Conservation (phyloP, 139 green algal species). For the Spirogloea muscicola region DNA sequence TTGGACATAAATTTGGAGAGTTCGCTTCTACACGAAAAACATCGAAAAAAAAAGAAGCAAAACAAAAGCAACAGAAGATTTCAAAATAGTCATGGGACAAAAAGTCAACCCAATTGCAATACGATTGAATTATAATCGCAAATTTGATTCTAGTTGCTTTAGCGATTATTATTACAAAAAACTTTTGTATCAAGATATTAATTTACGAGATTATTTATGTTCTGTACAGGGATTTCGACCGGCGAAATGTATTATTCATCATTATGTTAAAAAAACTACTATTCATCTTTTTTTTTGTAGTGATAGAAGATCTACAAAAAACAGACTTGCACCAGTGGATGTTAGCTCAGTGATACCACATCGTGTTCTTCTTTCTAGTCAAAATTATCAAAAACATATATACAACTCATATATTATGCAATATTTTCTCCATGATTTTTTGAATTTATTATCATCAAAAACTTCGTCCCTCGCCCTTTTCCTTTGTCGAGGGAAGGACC, state of each 20-base stretch:
- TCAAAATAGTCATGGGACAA: constrained; percentile 12
- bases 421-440: no score
- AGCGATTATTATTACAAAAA: constrained; percentile 8
- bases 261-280: constrained; percentile 14
- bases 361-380: no score
- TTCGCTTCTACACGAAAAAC: constrained; percentile 59
- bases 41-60: constrained; percentile 67
- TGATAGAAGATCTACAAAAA: no score
- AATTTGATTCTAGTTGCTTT: no score
- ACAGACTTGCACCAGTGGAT: no score
- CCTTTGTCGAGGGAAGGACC: no score
- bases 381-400: no score
- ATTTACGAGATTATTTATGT: neutral
- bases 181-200: constrained; percentile 1
- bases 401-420: no score
- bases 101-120: constrained; percentile 10
- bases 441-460: no score
- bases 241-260: constrained; percentile 13
- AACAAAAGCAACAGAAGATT: constrained; percentile 33
- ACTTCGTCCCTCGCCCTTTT: no score
- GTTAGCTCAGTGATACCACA: no score
- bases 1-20: constrained; percentile 65
- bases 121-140: neutral
- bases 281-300: constrained; percentile 25
- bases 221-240: constrained; percentile 4